Evolutionary conservation across 352 stramenopile genomes (phyloP).

Genomic region (Halophytophthora polymorphica): DNA sequence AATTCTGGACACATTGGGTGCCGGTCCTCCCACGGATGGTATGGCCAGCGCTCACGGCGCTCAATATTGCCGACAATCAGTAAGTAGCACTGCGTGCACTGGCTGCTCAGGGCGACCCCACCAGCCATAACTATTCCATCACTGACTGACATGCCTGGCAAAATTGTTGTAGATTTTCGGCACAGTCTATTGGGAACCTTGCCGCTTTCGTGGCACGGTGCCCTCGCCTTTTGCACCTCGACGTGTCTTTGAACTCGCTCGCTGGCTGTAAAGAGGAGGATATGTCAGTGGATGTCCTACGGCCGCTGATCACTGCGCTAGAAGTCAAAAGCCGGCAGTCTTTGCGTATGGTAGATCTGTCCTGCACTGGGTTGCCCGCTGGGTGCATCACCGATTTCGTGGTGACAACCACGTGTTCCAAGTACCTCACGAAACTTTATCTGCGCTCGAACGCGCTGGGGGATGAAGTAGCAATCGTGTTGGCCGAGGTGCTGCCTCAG

Average conservation of each 20-base stretch:
- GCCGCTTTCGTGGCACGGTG: conserved; percentile 26
- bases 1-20: conserved; percentile 25
- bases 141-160: background rate
- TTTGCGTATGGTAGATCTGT: conserved; percentile 39
- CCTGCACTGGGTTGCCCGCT: conserved; percentile 39
- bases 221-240: conserved; percentile 26
- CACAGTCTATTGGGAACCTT: conserved; percentile 17
- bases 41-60: conserved; percentile 25
- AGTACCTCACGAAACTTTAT: conserved; percentile 30
- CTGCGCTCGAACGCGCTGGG: conserved; percentile 46
- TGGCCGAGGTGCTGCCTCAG: conserved; percentile 19
- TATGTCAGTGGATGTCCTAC: background rate
- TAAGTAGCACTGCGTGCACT: conserved; percentile 15
- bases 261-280: background rate
- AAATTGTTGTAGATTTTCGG: conserved; percentile 28
- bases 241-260: conserved; percentile 53
- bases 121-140: background rate
- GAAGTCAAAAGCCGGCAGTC: conserved; percentile 7
- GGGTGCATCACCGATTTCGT: conserved; percentile 14
- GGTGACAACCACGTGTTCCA: conserved; percentile 5
- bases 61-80: conserved; percentile 56
- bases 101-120: background rate
- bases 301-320: conserved; percentile 7
- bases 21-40: conserved; percentile 3
- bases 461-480: conserved; percentile 15